A percentile compares a stretch with the other conserved stretches of the same genome.
phyloP scores from a whole-genome alignment of 2,329 filamentous ascomycete genomes.

The Lasiodiplodia sp. region DNA sequence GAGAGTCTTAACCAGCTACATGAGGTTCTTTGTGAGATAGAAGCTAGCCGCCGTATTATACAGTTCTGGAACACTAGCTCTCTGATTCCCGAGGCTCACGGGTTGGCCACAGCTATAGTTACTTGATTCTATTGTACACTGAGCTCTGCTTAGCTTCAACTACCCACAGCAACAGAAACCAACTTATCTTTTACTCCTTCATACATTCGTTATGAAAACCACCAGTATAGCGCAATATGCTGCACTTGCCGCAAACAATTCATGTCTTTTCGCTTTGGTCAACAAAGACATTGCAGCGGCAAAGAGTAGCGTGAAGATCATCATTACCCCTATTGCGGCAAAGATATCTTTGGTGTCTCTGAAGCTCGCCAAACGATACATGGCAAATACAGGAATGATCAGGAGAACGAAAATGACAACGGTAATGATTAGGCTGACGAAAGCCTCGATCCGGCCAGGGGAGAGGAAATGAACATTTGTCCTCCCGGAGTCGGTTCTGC shows the following conservation, averaged over 20 bases:
- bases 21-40: no score
- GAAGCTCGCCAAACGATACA: conserved; percentile 36
- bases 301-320: conserved; percentile 44
- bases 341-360: conserved; percentile 34
- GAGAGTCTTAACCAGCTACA: no score
- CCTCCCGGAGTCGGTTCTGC: conserved; percentile 33
- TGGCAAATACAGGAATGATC: conserved; percentile 39
- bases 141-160: no score
- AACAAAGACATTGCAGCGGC: conserved; percentile 47
- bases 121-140: no score
- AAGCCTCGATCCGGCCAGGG: conserved; percentile 37
- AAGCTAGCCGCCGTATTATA: no score
- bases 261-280: conserved; percentile 46
- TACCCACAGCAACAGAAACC: no score
- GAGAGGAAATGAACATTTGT: conserved; percentile 37
- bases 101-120: no score
- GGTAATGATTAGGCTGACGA: conserved; percentile 43
- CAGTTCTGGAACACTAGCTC: no score
- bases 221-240: conserved; percentile 50
- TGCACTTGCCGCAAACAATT: conserved; percentile 48
- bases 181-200: background rate
- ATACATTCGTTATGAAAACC: conserved; percentile 50
- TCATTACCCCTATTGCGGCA: conserved; percentile 40
- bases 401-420: conserved; percentile 42
- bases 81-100: no score